Base-by-base conservation (phyloP, 495 filamentous ascomycete genomes). In the Neurospora terricola region DNA sequence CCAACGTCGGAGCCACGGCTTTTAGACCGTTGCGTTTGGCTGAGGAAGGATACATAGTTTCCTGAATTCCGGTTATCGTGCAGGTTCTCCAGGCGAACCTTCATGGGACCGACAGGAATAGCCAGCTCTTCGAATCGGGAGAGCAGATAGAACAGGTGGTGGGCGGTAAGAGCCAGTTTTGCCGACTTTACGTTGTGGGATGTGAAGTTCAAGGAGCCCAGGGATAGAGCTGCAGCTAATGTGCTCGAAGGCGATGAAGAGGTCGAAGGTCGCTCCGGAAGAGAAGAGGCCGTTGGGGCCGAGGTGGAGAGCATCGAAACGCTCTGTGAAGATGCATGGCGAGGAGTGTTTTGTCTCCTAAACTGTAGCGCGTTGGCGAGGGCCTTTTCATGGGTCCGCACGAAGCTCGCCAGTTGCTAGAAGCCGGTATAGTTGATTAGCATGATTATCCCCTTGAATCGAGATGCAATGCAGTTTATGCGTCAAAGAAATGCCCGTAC, bases 361-460 rank as follows among this genome's bases (percentile, higher is more conserved):
- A 94, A 86, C 80, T 97, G 96, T 40, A 98, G 86, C 74, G 96
- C 95, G 83, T 98, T 98, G 75, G 96, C 96, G 73, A 99, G 89
- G 36, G 94, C 96, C 84, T 96, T 97, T 81, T 99, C 96, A 83
- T 99, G 93, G 40, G 94, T 97, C 72, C 95, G 93, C 80, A 99
- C 94, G 83, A 97, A 98, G 81, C 90, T 91, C 75, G 95, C 94
- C 75, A 99, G 88, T 84, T 96, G 96, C 94, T 97, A 75, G 27
- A 66, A 66, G 27, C 23, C 27, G 14, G 4, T 30, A 18, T 66
- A 14, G 6, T 16, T 36, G 54, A 34, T 66, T 66, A 66, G 54
- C 54, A 6, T 66, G 1, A 16, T 34, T 34, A 9, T 18, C 14
- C 14, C 6, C 14, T 36, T 16, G 27, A 66, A 30, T 16, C 27